These are phyloP conservation scores for Gonapodya prolifera DNA, from an alignment of 192 early-diverging fungal genomes.

Conservation along the genomic window DNA sequence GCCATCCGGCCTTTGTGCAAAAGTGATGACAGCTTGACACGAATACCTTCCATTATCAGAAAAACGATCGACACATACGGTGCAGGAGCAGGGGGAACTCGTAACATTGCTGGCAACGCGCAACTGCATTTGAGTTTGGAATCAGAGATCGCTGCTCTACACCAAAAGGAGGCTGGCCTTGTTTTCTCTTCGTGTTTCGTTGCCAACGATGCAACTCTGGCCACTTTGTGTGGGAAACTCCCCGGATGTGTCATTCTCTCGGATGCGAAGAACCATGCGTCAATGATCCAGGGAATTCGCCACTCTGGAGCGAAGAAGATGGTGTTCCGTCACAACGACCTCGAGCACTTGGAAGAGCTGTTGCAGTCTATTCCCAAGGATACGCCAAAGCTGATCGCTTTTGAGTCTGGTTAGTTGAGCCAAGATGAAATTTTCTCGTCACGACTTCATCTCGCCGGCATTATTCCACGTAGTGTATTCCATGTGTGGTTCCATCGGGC, in stretches of 20 bases:
- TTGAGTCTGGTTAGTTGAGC: constrained; percentile 46
- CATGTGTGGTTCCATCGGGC: constrained; percentile 90
- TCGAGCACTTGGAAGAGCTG: constrained; percentile 74
- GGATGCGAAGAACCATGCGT: constrained; percentile 91
- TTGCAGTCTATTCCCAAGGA: constrained; percentile 65
- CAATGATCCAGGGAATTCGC: constrained; percentile 96
- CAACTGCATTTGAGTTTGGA: constrained; percentile 87
- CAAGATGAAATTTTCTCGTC: not conserved
- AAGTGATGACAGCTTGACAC: constrained; percentile 7
- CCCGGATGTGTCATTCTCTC: constrained; percentile 91
- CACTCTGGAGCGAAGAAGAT: constrained; percentile 77
- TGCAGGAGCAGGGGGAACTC: constrained; percentile 94
- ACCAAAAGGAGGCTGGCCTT: constrained; percentile 80
- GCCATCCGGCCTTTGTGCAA: not conserved
- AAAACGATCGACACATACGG: constrained; percentile 87
- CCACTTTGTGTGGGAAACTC: constrained; percentile 73
- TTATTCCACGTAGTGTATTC: constrained; percentile 56
- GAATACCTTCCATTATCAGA: constrained; percentile 21
- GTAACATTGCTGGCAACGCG: constrained; percentile 98
- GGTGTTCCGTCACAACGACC: constrained; percentile 88
- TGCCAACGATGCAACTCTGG: constrained; percentile 92
- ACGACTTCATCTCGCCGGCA: not conserved
- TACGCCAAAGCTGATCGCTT: constrained; percentile 90
- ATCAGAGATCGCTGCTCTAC: constrained; percentile 77
- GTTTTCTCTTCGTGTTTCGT: constrained; percentile 98